Conservation (phyloP, 495 filamentous ascomycete species). For the Penicillium paradoxum region DNA sequence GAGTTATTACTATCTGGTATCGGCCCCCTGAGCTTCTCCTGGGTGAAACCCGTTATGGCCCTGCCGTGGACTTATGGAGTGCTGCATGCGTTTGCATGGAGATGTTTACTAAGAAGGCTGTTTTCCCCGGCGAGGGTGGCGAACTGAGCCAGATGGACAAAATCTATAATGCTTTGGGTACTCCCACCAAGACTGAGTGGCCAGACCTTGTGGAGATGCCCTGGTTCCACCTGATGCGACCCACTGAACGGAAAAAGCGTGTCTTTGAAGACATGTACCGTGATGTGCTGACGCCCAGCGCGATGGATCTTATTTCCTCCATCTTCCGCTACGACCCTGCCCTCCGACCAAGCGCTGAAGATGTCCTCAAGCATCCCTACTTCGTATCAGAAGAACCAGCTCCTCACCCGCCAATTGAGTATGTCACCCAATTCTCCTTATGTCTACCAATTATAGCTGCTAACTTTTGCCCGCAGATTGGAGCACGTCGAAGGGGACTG, state of each 20-base stretch:
- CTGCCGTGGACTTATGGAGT: conserved; percentile 95
- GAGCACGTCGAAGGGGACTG: conserved; percentile 87
- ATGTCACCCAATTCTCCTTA: conserved; percentile 35
- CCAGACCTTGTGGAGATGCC: conserved; percentile 84
- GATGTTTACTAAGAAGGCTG: conserved; percentile 91
- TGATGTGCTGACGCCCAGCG: conserved; percentile 63
- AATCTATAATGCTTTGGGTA: conserved; percentile 89
- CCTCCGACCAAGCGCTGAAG: conserved; percentile 76
- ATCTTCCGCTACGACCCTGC: conserved; percentile 88
- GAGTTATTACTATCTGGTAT: conserved; percentile 97
- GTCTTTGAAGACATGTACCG: conserved; percentile 82
- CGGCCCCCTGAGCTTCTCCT: conserved; percentile 87
- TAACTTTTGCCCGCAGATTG: conserved; percentile 49
- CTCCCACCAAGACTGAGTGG: conserved; percentile 80
- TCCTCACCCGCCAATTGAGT: conserved; percentile 77
- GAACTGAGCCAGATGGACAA: conserved; percentile 96
- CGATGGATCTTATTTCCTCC: conserved; percentile 71
- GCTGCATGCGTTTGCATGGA: conserved; percentile 96
- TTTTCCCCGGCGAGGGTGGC: conserved; percentile 90
- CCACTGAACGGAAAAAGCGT: conserved; percentile 64
- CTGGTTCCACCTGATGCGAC: conserved; percentile 89
- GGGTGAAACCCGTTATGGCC: conserved; percentile 91
- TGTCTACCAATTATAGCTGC: conserved; percentile 8
- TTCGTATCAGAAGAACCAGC: conserved; percentile 78
- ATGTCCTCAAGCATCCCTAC: conserved; percentile 86